Conservation (phyloP, 106 monocot genomes). For the Cymbidium sinense region DNA sequence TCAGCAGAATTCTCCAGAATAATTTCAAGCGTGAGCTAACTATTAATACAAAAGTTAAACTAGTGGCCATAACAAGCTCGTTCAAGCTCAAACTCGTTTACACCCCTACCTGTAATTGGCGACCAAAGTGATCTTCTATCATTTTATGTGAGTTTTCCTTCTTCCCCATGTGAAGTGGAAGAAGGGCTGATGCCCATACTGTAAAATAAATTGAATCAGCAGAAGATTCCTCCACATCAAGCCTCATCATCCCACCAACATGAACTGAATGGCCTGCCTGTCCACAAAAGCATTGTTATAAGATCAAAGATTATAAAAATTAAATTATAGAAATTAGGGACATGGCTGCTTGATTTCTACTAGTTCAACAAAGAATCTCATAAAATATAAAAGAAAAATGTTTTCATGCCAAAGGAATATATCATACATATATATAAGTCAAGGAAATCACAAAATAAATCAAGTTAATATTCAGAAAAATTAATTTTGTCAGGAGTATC, state of each 20-base stretch:
- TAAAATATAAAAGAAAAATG: no score
- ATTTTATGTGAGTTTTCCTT: slow-evolving; percentile 56
- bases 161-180: slow-evolving; percentile 97
- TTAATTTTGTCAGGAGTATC: neutral
- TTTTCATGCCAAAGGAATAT: neutral
- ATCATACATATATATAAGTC: no score
- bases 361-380: neutral
- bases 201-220: slow-evolving; percentile 68
- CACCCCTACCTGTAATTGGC: slow-evolving; percentile 88
- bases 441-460: neutral
- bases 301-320: neutral
- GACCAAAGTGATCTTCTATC: slow-evolving; percentile 78
- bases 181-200: slow-evolving; percentile 85
- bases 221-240: slow-evolving; percentile 78
- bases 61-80: no score
- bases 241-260: slow-evolving; percentile 76
- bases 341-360: neutral
- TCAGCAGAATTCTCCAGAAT: no score
- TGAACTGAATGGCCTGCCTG: slow-evolving; percentile 81
- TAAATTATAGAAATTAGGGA: neutral
- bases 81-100: no score
- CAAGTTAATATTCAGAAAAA: neutral
- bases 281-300: slow-evolving; percentile 13
- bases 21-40: no score
- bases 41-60: no score